Evolutionary conservation across 805 yeast genomes (phyloP), one percentile per base, ranked within the genome.

Genomic region (Clavispora phyllophila): DNA sequence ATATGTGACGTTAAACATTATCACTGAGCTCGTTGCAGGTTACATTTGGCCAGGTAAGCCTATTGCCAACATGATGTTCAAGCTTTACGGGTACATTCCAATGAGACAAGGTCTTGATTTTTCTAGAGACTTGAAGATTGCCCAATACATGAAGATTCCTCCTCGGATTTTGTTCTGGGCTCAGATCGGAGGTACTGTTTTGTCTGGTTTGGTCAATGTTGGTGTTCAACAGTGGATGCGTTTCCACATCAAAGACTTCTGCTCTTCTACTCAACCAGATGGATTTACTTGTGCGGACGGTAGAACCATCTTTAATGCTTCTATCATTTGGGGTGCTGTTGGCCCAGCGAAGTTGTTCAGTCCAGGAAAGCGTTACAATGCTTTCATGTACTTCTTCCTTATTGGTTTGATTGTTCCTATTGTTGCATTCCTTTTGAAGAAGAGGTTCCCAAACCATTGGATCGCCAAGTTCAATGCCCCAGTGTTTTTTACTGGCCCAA

Each of bases 251-350:
- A 49, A 53, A 40, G 42, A 51, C 26, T 40, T 54, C 23, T 54
- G 58, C 43, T 41, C 44, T 3, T 25, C 53, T 2, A 46, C 46
- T 7, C 50, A 47, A 17, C 15, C 32, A 4, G 43, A 46, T 13
- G 56, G 54, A 3, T 54, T 53, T 40, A 46, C 48, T n/a, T 54
- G 58, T 39, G 55, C 57, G 2, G 38, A 48, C 25, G 57, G 56
- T 3, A 46, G 49, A 35, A 53, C 51, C 13, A 53, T 53, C 32
- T 54, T 44, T 33, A 51, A 50, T 18, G 56, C 58, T 13, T 45
- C 51, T 10, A 46, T 54, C 24, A 53, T 51, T 1, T 54, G 76
- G 55, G 84, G 90, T 32, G 37, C 62, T 27, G 40, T 60, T 44
- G 50, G 50, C 2, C 50, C 50, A 5, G 46, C 63, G 40, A 25